Base-by-base conservation (phyloP, 2,329 filamentous ascomycete genomes). In the Allantophomopsis cytisporea region DNA sequence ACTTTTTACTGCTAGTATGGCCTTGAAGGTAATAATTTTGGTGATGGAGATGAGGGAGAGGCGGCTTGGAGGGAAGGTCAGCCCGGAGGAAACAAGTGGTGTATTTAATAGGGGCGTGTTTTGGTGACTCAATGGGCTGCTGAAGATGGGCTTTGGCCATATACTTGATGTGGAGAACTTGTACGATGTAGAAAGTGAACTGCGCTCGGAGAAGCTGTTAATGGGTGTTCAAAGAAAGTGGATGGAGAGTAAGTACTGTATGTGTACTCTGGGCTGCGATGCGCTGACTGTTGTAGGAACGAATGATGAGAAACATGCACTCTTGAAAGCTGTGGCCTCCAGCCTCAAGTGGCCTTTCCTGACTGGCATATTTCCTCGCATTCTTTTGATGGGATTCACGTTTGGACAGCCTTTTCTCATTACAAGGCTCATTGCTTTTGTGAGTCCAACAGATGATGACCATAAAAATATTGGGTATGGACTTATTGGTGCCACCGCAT, bases 401-500 rank as follows among this genome's bases (percentile, higher is more conserved):
- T 59, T 57, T 30, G 56, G 53, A 32, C 57, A 60, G 37, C 56
- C 57, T 12, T 56, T 59, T 17, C 37, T 60, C 13, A 55, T 60
- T 38, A 49, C 56, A 20, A 44, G 53, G 31, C 52, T 54, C 2
- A 52, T 58, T 16, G 45, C 42, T 0, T 56, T 52, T 34, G 54
- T 53, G 2, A 42, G 31, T 6, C 46, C 52, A n/a, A 47, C 45
- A 21, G 47, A 55, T 1, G 45, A 50, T 15, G 45, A 48, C 7
- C 52, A 47, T 1, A 46, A 41, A 0, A 54, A 57, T 16, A 41
- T 45, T 2, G 58, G 56, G 0, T 59, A 56, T 33, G 60, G 61
- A 5, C 55, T 68, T 5, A 60, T 68, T 34, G 62, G 56, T 2
- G 63, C 63, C 0, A 58, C 57, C 7, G 43, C 56, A 4, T 43